Percentiles rank a stretch among this genome's conserved stretches.
phyloP scores from a whole-genome alignment of 805 yeast genomes.

The Sungouiozyma intestinalis region DNA sequence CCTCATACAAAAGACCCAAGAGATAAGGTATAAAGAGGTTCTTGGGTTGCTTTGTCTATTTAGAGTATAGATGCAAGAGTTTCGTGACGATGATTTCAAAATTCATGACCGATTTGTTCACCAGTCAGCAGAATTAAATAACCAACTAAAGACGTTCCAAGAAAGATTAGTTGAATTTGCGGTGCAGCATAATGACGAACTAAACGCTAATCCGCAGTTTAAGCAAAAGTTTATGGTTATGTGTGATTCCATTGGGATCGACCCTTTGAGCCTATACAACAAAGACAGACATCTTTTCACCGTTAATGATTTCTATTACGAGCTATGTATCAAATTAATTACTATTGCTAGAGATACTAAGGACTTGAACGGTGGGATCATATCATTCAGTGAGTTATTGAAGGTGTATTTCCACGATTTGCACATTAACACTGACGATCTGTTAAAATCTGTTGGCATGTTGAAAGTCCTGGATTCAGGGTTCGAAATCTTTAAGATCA shows the following conservation, averaged over 20 bases:
- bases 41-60: too few species aligned
- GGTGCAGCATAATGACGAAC: conserved; percentile 56
- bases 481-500: conserved; percentile 46
- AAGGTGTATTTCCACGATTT: conserved; percentile 25
- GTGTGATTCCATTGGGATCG: conserved; percentile 75
- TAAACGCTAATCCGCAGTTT: conserved; percentile 52
- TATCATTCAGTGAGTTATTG: conserved; percentile 46
- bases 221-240: conserved; percentile 64
- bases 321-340: conserved; percentile 61
- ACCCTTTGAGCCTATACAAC: conserved; percentile 46
- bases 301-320: conserved; percentile 47
- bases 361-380: conserved; percentile 72
- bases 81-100: not conserved
- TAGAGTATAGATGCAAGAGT: conserved; percentile 10
- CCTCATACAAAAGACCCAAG: too few species aligned
- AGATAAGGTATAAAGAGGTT: too few species aligned
- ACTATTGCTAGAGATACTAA: conserved; percentile 65
- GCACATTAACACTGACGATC: conserved; percentile 37
- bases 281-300: conserved; percentile 24
- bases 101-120: conserved; percentile 26
- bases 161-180: conserved; percentile 69
- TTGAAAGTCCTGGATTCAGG: conserved; percentile 60
- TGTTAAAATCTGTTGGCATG: conserved; percentile 43
- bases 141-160: conserved; percentile 71
- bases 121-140: conserved; percentile 51